Base-by-base conservation (phyloP, 805 yeast genomes). In the Lipomyces yamanashiensis region DNA sequence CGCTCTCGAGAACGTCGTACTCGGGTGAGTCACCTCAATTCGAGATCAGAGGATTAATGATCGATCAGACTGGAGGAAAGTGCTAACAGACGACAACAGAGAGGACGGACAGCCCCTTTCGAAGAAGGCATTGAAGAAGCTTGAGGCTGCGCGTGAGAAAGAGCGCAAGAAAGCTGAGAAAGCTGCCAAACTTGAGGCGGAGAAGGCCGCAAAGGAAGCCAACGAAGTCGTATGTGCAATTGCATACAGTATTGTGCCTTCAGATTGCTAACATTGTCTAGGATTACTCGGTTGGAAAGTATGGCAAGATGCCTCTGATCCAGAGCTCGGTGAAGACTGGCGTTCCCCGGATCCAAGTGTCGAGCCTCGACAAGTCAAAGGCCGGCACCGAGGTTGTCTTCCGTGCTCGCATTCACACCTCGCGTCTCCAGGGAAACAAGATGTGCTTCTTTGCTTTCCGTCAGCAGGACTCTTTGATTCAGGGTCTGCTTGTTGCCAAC, bases 371-470 rank as follows among this genome's bases (percentile, higher is more conserved):
- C 65, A 83, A 85, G 61, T 83, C 83, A 33, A 72, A 81, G 73
- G 96, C 87, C 67, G 96, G 93, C 62, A 83, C 86, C 71, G 85
- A 85, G 70, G 89, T 95, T 61, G 81, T 89, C 13, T 86, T 96
- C 80, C 87, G 99, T 79, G 98, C 98, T 53, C 86, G 99, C 80
- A 84, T 92, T 51, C 98, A 95, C 78, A 91, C 87, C 67, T 84
- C 93, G 13, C 89, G 99, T 81, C 89, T 91, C 75, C 98, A 93
- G 78, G 96, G 97, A 77, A 96, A 96, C 73, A 92, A 96, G 69
- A 87, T 95, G 88, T 84, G 89, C 59, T 95, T 95, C 77, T 79
- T 93, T 72, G 86, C 96, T 33, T 86, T 95, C 72, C 89, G 99
- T 81, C 99, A 95, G 81, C 97, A 91, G 79, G 81, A 84, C 60